Evolutionary conservation across 2,329 filamentous ascomycete genomes (phyloP).

Genomic region (Fusarium odoratissimum): DNA sequence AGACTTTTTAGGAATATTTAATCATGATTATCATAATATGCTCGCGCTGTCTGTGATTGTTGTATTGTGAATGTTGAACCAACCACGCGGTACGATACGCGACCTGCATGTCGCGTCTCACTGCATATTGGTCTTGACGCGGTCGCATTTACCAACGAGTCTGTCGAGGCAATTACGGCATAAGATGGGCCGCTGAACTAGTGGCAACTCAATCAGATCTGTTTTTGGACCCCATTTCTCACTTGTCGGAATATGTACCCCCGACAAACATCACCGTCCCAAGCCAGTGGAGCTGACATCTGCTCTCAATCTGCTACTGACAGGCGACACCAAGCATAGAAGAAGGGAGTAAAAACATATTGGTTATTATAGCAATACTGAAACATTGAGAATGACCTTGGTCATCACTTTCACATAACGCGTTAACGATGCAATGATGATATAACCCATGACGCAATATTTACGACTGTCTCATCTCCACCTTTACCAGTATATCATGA

Average conservation of each 20-base stretch:
- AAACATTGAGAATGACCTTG: rapidly evolving
- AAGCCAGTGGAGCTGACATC: neutral
- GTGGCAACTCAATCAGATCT: too few species aligned
- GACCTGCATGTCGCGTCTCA: neutral
- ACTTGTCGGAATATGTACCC: neutral
- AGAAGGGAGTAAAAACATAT: neutral
- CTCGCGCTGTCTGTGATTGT: rapidly evolving
- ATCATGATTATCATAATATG: neutral
- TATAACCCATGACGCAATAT: slow-evolving; percentile 30
- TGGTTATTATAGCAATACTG: rapidly evolving
- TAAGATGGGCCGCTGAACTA: neutral
- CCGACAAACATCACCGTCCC: neutral
- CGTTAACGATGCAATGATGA: slow-evolving; percentile 20
- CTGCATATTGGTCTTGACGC: neutral
- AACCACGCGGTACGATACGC: neutral
- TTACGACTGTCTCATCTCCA: slow-evolving; percentile 19
- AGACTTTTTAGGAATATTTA: slow-evolving; percentile 3
- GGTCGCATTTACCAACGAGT: neutral
- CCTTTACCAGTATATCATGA: slow-evolving; percentile 4
- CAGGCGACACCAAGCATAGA: too few species aligned
- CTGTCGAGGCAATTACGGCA: rapidly evolving
- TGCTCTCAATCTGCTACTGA: neutral
- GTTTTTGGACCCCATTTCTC: neutral
- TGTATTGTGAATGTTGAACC: rapidly evolving
- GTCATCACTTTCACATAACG: neutral